These are phyloP conservation scores for Sanghuangporus weigelae DNA, from an alignment of 1,284 basidiomycete species.

Conservation along the genomic window DNA sequence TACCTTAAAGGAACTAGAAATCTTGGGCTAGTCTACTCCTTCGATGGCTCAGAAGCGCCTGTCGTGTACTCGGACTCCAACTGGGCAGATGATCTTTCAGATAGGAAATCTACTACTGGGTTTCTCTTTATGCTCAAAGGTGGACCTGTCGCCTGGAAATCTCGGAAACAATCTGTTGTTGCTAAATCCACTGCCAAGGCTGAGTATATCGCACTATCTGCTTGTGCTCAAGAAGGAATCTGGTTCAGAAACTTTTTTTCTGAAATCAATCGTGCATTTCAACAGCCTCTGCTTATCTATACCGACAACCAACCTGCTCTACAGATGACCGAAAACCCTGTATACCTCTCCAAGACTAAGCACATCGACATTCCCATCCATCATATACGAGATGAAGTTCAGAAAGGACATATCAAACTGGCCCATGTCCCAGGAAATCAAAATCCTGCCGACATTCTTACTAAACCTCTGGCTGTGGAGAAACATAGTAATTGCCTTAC, in stretches of 20 bases:
- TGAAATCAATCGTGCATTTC: constrained; percentile 23
- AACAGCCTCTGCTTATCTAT: constrained; percentile 19
- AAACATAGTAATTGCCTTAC: background rate
- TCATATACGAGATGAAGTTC: constrained; percentile 33
- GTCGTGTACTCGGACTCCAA: constrained; percentile 25
- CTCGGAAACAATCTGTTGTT: too few species aligned
- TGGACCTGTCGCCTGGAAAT: constrained; percentile 24
- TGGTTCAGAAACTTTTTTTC: too few species aligned
- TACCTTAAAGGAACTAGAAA: constrained; percentile 30
- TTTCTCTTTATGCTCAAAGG: constrained; percentile 23
- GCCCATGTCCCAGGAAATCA: constrained; percentile 26
- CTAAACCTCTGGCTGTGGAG: constrained; percentile 29
- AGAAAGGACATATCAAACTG: constrained; percentile 25
- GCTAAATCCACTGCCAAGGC: too few species aligned
- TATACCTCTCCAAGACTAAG: constrained; percentile 30
- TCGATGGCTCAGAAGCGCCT: constrained; percentile 5
- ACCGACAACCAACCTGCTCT: constrained; percentile 36
- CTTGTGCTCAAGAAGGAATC: too few species aligned
- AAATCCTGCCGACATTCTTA: constrained; percentile 38
- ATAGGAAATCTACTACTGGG: constrained; percentile 24
- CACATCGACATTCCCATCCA: constrained; percentile 40
- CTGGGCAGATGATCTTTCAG: constrained; percentile 21
- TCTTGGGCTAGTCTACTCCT: constrained; percentile 25
- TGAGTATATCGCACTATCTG: too few species aligned
- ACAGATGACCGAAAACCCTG: constrained; percentile 29